Conservation (phyloP, 78 protist genomes). For the Isochrysis galbana region DNA sequence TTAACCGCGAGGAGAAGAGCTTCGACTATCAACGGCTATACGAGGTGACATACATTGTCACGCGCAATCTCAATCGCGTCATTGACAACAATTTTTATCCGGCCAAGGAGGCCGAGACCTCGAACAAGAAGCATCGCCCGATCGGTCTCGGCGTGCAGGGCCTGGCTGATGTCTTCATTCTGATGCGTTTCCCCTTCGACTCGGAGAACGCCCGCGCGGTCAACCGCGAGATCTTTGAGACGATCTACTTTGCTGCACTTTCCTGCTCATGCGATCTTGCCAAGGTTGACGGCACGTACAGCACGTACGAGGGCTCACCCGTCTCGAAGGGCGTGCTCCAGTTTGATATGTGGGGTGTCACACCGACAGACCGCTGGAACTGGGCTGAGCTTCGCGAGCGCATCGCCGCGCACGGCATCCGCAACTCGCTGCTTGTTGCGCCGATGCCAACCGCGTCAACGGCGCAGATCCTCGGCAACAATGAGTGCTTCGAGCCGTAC, state of each 20-base stretch:
- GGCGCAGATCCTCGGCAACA: conserved; percentile 97
- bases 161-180: conserved; percentile 93
- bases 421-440: conserved; percentile 95
- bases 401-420: conserved; percentile 76
- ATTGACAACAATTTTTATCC: conserved; percentile 97
- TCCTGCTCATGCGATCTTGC: conserved; percentile 58
- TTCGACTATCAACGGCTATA: conserved; percentile 79
- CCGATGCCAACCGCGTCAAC: conserved; percentile 99
- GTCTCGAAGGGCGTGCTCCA: conserved; percentile 86
- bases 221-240: conserved; percentile 94
- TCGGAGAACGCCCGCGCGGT: conserved; percentile 79
- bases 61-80: conserved; percentile 86
- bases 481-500: conserved; percentile 98
- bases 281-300: conserved; percentile 70
- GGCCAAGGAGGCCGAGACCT: conserved; percentile 81
- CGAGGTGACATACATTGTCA: conserved; percentile 52
- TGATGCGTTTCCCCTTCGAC: conserved; percentile 89
- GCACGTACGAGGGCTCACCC: conserved; percentile 83
- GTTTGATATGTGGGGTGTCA: conserved; percentile 96
- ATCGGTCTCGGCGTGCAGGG: conserved; percentile 84
- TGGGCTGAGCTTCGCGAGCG: conserved; percentile 50
- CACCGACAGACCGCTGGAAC: conserved; percentile 56
- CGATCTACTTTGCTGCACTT: conserved; percentile 84
- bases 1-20: conserved; percentile 65
- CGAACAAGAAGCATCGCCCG: conserved; percentile 95